Base-by-base conservation (phyloP, 2,329 filamentous ascomycete species). In the Arthrocladium fulminans region DNA sequence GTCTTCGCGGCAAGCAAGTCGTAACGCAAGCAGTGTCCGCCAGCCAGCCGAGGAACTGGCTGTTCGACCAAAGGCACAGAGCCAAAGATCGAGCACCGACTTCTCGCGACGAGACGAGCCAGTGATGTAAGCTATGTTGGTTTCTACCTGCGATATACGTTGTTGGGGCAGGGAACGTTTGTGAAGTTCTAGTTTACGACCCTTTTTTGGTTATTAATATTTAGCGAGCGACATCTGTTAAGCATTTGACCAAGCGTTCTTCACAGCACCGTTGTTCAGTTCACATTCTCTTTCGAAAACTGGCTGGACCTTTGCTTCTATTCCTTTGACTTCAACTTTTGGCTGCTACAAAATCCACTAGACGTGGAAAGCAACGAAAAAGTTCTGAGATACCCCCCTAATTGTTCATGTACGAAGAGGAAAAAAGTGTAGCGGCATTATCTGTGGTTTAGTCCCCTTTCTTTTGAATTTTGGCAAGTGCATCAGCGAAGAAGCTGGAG, bases 161-260 rank as follows among this genome's bases (percentile, higher is more conserved):
- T 40, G 12, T 19, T n/a, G 12, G 4, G 10, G n/a, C 13, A 17
- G 37, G 22, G 13, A 5, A 19, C 13, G 5, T 39, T 15, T 17
- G 37, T 17, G n/a, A 5, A 39, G n/a, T 39, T 29, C 27, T 29
- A 13, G 7, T 29, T 29, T 13, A 29, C 27, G n/a, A 38, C 37
- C 3, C 15, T 39, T 39, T 35, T 35, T 35, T 35, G 3, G n/a
- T 17, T 17, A 32, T 32, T 35, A 15, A 13, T 29, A 29, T 29
- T 35, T 15, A 15, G 32, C 17, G 6, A n/a, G 32, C n/a, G 10
- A 35, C 17, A 15, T 35, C 17, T 12, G 37, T 22, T 42, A n/a
- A 24, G 22, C 39, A 24, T 37, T 45, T 45, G 42, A 45, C 27
- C 29, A 13, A 45, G 42, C 29, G 42, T 45, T 45, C 22, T 34